phyloP scores from a whole-genome alignment of 371 early-diverging fungal species.

The Choanephora cucurbitarum region DNA sequence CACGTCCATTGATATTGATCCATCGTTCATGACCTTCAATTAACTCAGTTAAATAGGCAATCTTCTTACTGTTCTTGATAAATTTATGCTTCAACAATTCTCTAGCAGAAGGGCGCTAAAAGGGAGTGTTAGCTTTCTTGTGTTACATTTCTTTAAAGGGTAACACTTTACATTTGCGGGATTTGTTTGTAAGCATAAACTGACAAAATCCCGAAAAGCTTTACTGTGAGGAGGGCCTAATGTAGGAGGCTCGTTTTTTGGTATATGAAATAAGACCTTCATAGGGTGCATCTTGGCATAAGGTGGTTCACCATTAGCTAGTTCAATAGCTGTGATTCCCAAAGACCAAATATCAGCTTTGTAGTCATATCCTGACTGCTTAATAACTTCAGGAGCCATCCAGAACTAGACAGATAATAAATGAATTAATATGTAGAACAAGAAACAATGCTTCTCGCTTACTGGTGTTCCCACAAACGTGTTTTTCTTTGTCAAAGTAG shows the following conservation, averaged over 20 bases:
- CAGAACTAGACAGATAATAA: constrained; percentile 72
- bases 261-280: constrained; percentile 92
- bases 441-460: constrained; percentile 29
- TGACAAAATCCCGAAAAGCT: constrained; percentile 90
- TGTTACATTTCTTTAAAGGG: no score
- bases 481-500: constrained; percentile 91
- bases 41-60: constrained; percentile 81
- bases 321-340: constrained; percentile 97
- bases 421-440: background rate
- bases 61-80: constrained; percentile 79
- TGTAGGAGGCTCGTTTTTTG: constrained; percentile 89
- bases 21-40: constrained; percentile 84
- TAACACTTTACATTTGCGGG: constrained; percentile 60
- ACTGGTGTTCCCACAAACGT: constrained; percentile 99
- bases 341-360: constrained; percentile 99
- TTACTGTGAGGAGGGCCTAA: constrained; percentile 79
- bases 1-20: constrained; percentile 56
- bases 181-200: constrained; percentile 84
- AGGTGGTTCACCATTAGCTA: constrained; percentile 94
- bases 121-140: background rate
- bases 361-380: constrained; percentile 92
- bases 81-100: constrained; percentile 92
- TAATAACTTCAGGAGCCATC: constrained; percentile 99
- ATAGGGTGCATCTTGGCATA: constrained; percentile 91
- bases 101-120: constrained; percentile 84